phyloP scores from a whole-genome alignment of 805 yeast species.

The Ogataea populi-albae region DNA sequence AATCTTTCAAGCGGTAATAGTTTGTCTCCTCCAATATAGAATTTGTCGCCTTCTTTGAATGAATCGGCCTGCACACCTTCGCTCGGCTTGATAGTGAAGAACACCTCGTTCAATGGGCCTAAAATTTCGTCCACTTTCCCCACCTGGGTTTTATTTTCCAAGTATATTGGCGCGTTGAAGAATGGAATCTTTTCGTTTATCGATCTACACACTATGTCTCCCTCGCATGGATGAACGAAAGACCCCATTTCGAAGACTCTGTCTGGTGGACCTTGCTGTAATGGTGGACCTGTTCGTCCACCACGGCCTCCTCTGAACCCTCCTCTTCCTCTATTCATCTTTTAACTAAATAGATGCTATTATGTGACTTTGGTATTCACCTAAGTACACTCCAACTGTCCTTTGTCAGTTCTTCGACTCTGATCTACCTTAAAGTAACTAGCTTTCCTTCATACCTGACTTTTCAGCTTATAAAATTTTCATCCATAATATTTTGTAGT shows the following conservation, averaged over 20 bases:
- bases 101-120: slow-evolving; percentile 98
- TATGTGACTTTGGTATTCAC: no score
- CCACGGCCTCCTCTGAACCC: slow-evolving; percentile 61
- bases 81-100: slow-evolving; percentile 90
- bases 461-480: no score
- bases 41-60: slow-evolving; percentile 94
- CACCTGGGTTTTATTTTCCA: slow-evolving; percentile 92
- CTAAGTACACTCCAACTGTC: no score
- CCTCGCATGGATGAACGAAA: slow-evolving; percentile 90
- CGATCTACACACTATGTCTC: slow-evolving; percentile 94
- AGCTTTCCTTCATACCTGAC: no score
- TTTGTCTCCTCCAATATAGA: slow-evolving; percentile 93
- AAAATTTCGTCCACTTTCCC: slow-evolving; percentile 98
- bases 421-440: no score
- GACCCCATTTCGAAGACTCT: slow-evolving; percentile 92
- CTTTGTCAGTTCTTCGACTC: no score
- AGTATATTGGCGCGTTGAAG: slow-evolving; percentile 96
- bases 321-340: slow-evolving; percentile 71
- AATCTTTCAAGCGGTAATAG: slow-evolving; percentile 94
- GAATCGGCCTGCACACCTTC: slow-evolving; percentile 95
- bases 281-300: slow-evolving; percentile 69
- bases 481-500: no score
- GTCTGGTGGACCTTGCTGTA: slow-evolving; percentile 95
- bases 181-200: slow-evolving; percentile 93
- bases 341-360: no score